Evolutionary conservation across 352 stramenopile genomes (phyloP).

Genomic region (Phytopythium ostracodes): DNA sequence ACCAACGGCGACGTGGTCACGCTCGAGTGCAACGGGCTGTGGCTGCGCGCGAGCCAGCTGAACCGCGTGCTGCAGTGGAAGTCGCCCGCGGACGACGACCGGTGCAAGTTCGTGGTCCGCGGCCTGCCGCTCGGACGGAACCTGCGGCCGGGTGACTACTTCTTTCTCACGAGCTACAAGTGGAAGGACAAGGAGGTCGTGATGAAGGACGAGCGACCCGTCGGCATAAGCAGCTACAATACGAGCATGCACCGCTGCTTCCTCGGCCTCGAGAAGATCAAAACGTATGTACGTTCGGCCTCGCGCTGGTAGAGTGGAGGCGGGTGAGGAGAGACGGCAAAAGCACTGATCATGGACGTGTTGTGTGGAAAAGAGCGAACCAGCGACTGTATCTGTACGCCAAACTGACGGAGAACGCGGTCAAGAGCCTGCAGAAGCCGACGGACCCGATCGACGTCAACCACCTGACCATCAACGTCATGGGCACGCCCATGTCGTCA

Average conservation of each 20-base stretch:
- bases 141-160: slow-evolving; percentile 75
- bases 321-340: neutral
- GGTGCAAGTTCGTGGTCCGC: slow-evolving; percentile 85
- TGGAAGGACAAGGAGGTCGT: slow-evolving; percentile 88
- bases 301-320: neutral
- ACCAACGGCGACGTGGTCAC: slow-evolving; percentile 85
- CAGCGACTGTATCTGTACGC: slow-evolving; percentile 79
- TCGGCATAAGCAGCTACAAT: slow-evolving; percentile 82
- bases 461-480: slow-evolving; percentile 63
- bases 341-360: neutral
- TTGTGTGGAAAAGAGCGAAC: slow-evolving; percentile 26
- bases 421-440: slow-evolving; percentile 55
- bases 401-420: slow-evolving; percentile 73
- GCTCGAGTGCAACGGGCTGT: slow-evolving; percentile 84
- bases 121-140: slow-evolving; percentile 71
- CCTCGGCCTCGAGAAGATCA: slow-evolving; percentile 76
- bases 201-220: slow-evolving; percentile 68
- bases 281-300: slow-evolving; percentile 38
- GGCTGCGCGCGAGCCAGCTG: slow-evolving; percentile 67
- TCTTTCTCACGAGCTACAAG: slow-evolving; percentile 85
- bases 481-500: slow-evolving; percentile 35
- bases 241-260: slow-evolving; percentile 81
- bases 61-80: slow-evolving; percentile 88
- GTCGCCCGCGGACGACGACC: slow-evolving; percentile 74
- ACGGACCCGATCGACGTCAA: slow-evolving; percentile 56